phyloP scores from a whole-genome alignment of 2,329 filamentous ascomycete genomes.

The Saccharata proteae region DNA sequence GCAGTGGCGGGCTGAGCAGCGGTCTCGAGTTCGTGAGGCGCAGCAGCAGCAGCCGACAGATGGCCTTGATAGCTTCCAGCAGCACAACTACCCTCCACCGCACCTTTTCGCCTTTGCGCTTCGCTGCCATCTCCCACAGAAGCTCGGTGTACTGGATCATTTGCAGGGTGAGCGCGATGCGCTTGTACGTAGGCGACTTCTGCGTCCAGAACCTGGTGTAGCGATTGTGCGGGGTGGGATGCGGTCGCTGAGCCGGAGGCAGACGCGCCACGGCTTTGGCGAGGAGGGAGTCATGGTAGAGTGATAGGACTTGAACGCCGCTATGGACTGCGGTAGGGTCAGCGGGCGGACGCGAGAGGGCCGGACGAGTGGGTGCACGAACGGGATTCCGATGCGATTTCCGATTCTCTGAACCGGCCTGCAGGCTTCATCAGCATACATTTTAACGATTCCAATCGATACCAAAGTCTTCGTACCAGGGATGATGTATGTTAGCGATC shows the following conservation, averaged over 20 bases:
- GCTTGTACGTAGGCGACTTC: slow-evolving; percentile 58
- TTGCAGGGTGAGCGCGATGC: slow-evolving; percentile 70
- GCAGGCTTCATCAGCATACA: background rate
- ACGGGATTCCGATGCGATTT: slow-evolving; percentile 84
- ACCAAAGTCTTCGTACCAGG: slow-evolving; percentile 53
- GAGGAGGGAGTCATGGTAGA: slow-evolving; percentile 87
- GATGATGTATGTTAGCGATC: slow-evolving; percentile 91
- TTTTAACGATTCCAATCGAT: background rate
- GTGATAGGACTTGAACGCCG: slow-evolving; percentile 73
- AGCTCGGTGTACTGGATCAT: slow-evolving; percentile 92
- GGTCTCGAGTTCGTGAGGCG: slow-evolving; percentile 73
- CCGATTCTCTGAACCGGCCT: slow-evolving; percentile 81
- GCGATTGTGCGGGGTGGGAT: slow-evolving; percentile 46
- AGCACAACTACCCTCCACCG: slow-evolving; percentile 81
- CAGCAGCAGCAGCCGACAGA: slow-evolving; percentile 70
- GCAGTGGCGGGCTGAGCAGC: slow-evolving; percentile 70
- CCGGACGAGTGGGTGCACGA: slow-evolving; percentile 22
- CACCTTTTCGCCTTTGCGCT: slow-evolving; percentile 65
- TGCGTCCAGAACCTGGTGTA: slow-evolving; percentile 54
- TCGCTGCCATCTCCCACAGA: slow-evolving; percentile 94
- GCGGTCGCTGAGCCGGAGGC: slow-evolving; percentile 38
- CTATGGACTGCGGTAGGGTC: slow-evolving; percentile 52
- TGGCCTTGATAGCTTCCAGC: slow-evolving; percentile 73
- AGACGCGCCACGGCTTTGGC: slow-evolving; percentile 49
- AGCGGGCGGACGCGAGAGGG: slow-evolving; percentile 4